phyloP scores from a whole-genome alignment of 108 stramenopile species.

The Stephanodiscus minutulus region DNA sequence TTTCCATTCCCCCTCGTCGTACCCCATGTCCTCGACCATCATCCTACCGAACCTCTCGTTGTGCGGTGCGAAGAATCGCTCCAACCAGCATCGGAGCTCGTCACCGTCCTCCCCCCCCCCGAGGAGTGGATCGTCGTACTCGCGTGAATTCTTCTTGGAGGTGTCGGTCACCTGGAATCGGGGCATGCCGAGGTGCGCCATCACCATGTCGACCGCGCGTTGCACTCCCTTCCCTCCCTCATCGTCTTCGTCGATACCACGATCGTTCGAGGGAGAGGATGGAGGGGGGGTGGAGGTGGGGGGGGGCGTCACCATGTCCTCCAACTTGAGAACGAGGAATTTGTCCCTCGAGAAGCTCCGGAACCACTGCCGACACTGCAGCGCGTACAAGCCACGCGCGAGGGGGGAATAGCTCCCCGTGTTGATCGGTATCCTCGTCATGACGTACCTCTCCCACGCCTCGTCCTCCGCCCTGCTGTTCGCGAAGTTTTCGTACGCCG shows the following conservation, averaged over 20 bases:
- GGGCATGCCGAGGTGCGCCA: slow-evolving; percentile 60
- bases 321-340: slow-evolving; percentile 79
- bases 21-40: slow-evolving; percentile 42
- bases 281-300: not conserved
- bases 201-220: slow-evolving; percentile 46
- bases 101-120: slow-evolving; percentile 34
- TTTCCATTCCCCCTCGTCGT: slow-evolving; percentile 37
- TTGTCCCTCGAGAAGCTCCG: slow-evolving; percentile 67
- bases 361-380: slow-evolving; percentile 94
- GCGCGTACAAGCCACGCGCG: slow-evolving; percentile 88
- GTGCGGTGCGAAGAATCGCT: slow-evolving; percentile 49
- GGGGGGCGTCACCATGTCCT: slow-evolving; percentile 60
- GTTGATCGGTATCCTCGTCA: slow-evolving; percentile 69
- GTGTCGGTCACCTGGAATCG: slow-evolving; percentile 36
- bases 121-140: slow-evolving; percentile 40
- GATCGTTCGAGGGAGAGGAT: not conserved
- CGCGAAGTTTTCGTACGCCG: slow-evolving; percentile 53
- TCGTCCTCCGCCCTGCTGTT: slow-evolving; percentile 62
- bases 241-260: not conserved
- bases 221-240: slow-evolving; percentile 24
- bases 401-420: slow-evolving; percentile 90
- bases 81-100: slow-evolving; percentile 36
- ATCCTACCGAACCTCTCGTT: slow-evolving; percentile 44
- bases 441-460: slow-evolving; percentile 72
- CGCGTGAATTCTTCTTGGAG: slow-evolving; percentile 46